phyloP scores from a whole-genome alignment of 352 stramenopile genomes.

The Halophytophthora polymorphica region DNA sequence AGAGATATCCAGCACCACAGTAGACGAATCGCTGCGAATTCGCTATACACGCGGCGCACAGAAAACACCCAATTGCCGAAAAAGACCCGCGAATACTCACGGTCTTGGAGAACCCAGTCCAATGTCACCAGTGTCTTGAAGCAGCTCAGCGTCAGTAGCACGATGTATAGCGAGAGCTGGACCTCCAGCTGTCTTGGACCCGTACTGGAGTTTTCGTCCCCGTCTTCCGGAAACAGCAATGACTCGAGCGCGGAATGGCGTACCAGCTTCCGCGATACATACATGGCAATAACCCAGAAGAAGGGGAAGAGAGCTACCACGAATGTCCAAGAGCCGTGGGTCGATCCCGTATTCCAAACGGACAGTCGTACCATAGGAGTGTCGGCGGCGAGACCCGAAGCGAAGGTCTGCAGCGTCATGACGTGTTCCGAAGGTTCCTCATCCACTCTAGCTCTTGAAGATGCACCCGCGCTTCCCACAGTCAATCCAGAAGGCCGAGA shows the following conservation, averaged over 20 bases:
- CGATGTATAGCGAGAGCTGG: conserved; percentile 30
- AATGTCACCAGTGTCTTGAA: conserved; percentile 42
- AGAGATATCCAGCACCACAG: conserved; percentile 25
- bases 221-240: conserved; percentile 16
- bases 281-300: conserved; percentile 26
- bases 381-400: conserved; percentile 6
- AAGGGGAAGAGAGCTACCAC: conserved; percentile 32
- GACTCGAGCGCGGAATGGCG: conserved; percentile 2
- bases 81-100: conserved; percentile 15
- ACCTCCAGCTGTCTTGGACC: conserved; percentile 24
- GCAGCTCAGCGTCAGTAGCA: conserved; percentile 34
- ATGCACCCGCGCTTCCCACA: too few relatives aligned
- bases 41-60: conserved; percentile 23
- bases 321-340: conserved; percentile 60
- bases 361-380: conserved; percentile 11
- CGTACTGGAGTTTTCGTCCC: conserved; percentile 3
- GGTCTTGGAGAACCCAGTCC: conserved; percentile 45
- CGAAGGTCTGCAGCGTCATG: conserved; percentile 23
- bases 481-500: conserved; percentile 11
- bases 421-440: background rate
- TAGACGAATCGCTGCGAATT: conserved; percentile 20
- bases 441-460: background rate
- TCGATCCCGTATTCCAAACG: conserved; percentile 19
- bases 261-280: conserved; percentile 9
- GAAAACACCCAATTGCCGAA: conserved; percentile 29